Evolutionary conservation across 1,139 yeast species (phyloP).

Genomic region (Pichia cactophila): DNA sequence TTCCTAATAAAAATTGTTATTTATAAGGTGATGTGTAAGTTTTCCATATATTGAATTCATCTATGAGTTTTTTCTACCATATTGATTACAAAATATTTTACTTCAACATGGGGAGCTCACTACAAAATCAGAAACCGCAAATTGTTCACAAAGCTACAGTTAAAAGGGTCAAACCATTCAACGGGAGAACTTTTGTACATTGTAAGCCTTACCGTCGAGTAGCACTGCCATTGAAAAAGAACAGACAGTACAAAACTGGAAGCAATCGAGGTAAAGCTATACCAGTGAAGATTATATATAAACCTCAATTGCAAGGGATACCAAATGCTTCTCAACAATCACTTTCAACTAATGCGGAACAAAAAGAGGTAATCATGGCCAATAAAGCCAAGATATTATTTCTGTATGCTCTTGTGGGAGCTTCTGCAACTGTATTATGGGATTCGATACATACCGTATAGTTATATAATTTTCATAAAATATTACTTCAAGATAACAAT

Average conservation of each 20-base stretch:
- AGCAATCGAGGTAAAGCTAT: not conserved
- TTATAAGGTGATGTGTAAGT: not conserved
- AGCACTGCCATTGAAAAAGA: not conserved
- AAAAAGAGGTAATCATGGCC: not conserved
- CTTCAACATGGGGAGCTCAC: not conserved
- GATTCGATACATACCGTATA: not conserved
- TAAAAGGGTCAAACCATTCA: not conserved
- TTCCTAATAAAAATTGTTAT: not conserved
- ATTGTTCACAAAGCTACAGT: not conserved
- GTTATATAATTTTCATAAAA: not conserved
- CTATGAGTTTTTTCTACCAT: too few species aligned
- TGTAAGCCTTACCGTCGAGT: not conserved
- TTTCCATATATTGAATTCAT: not conserved
- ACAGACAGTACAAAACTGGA: not conserved
- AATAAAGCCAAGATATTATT: not conserved
- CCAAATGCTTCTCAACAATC: not conserved
- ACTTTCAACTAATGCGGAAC: not conserved
- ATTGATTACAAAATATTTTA: too few species aligned
- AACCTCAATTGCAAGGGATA: not conserved
- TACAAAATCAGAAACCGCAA: not conserved
- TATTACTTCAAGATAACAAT: not conserved
- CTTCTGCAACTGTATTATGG: not conserved
- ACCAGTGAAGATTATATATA: not conserved
- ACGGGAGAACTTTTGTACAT: not conserved
- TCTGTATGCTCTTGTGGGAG: not conserved